Conservation (phyloP, 805 yeast genomes). For the Saccharomycopsis schoenii region DNA sequence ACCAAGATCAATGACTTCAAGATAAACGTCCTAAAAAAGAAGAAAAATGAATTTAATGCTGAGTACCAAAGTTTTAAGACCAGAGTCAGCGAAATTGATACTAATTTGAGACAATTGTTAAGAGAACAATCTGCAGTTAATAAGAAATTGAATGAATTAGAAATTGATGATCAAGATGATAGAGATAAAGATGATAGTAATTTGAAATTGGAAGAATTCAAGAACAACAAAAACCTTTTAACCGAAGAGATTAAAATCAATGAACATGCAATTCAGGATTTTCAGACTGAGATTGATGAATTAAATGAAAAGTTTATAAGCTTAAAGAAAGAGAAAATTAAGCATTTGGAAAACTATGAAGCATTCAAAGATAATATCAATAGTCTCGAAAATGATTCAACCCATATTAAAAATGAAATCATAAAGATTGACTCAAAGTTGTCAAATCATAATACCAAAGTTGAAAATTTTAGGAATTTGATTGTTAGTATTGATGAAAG, state of each 20-base stretch:
- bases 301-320: conserved; percentile 8
- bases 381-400: conserved; percentile 17
- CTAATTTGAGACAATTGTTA: background rate
- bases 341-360: conserved; percentile 9
- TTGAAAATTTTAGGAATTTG: background rate
- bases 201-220: conserved; percentile 18
- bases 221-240: conserved; percentile 11
- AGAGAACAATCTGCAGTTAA: conserved; percentile 5
- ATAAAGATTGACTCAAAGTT: background rate
- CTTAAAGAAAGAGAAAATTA: conserved; percentile 16
- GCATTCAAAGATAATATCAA: conserved; percentile 19
- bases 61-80: background rate
- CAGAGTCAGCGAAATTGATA: background rate
- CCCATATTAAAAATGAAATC: conserved; percentile 16
- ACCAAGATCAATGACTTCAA: background rate
- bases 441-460: background rate
- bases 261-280: conserved; percentile 6
- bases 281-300: conserved; percentile 3
- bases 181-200: conserved; percentile 18
- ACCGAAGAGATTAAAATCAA: conserved; percentile 19
- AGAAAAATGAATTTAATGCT: background rate
- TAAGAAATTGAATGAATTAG: background rate
- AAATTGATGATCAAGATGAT: background rate
- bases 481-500: conserved; percentile 11
- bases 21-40: background rate